Evolutionary conservation across 257 asterid species (phyloP), one percentile per base, ranked within the genome.

Genomic region (Mitragyna speciosa): DNA sequence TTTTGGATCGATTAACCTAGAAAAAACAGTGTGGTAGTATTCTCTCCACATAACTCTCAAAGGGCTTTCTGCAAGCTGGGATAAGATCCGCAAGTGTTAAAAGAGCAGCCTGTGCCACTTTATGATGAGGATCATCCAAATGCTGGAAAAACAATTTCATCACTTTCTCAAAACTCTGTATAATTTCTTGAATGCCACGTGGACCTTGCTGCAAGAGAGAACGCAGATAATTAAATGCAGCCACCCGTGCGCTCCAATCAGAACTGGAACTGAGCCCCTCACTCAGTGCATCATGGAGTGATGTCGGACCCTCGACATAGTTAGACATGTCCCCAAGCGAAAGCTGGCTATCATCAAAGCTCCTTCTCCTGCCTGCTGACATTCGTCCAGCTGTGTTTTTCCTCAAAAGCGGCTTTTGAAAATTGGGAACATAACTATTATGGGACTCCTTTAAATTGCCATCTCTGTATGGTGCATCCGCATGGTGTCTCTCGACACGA

Each of bases 51-150:
- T 92, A 96, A 89, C 97, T 90, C 82, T 96, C 99, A 83, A 96
- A 96, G 33, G 96, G 98, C 88, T 92, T 96, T 86, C 91, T 90
- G 84, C 99, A 96, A 87, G 96, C 89, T 14, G 98, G 98, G 76
- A 96, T 94, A 83, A 96, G 95, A 82, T 92, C 98, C 15, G 98
- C 97, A 78, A 96, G 97, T 73, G 99, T 94, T 79, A 97, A 92
- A 75, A 96, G 95, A 79, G 98, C 99, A 41, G 99, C 98, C 84
- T 96, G 99, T 63, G 99, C 99, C 82, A 96, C 99, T 86, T 96
- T 96, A 86, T 96, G 99, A 84, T 96, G 99, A 80, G 98, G 98
- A 81, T 96, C 99, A 87, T 94, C 99, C 92, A 96, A 90, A 86
- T 96, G 98, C 91, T 91, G 98, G 87, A 94, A 96, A 87, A 91